Percentiles rank a stretch among this genome's conserved stretches.
Conservation (phyloP, 176 grass and related monocot genomes). For the Ensete glaucum region DNA sequence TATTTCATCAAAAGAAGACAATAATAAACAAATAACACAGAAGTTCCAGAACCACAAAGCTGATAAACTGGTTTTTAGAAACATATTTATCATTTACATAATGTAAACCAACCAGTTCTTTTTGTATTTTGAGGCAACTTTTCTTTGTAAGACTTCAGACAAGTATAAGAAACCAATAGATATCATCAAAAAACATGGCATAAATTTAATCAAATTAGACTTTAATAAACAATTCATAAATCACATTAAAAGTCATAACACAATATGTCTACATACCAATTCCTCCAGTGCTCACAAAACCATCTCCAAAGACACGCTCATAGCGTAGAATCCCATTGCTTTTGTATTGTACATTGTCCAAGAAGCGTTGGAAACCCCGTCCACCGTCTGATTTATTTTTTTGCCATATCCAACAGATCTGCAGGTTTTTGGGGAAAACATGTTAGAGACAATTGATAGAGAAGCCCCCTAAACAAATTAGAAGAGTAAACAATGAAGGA, state of each 20-base stretch:
- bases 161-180: neutral
- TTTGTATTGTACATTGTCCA: constrained; percentile 98
- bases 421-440: constrained; percentile 12
- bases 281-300: constrained; percentile 94
- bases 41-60: too few species aligned
- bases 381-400: constrained; percentile 80
- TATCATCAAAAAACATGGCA: neutral
- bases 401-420: constrained; percentile 91
- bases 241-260: neutral
- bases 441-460: neutral
- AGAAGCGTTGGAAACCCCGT: constrained; percentile 74
- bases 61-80: neutral
- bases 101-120: neutral
- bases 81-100: neutral
- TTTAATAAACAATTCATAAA: neutral
- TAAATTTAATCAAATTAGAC: neutral
- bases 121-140: too few species aligned
- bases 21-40: neutral
- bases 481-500: neutral
- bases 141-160: too few species aligned
- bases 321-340: constrained; percentile 82
- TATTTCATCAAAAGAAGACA: neutral
- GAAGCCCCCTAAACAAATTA: neutral
- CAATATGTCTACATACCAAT: constrained; percentile 29
- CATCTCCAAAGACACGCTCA: constrained; percentile 85